Percentiles rank a stretch among this genome's conserved stretches.
Evolutionary conservation across 2,329 filamentous ascomycete species (phyloP).

Genomic region (Cordyceps cateniannulata): DNA sequence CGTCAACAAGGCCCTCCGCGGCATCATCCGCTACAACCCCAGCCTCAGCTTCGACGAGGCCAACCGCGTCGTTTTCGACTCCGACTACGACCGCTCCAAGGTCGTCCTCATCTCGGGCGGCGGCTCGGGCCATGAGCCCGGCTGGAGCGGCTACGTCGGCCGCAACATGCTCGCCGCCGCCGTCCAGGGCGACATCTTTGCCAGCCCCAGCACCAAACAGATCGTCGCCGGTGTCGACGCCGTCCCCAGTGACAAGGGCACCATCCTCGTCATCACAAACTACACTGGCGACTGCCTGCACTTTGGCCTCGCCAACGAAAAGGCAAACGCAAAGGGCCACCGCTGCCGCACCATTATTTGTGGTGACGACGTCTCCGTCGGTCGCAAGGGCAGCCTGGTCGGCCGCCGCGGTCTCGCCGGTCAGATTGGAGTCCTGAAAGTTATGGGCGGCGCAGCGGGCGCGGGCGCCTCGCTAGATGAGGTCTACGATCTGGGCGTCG

Average conservation of each 20-base stretch:
- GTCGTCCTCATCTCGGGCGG: slow-evolving; percentile 49
- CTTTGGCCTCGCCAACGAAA: slow-evolving; percentile 54
- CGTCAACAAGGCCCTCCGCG: slow-evolving; percentile 44
- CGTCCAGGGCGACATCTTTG: slow-evolving; percentile 57
- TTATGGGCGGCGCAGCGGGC: slow-evolving; percentile 45
- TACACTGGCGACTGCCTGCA: slow-evolving; percentile 60
- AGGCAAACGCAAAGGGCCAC: slow-evolving; percentile 47
- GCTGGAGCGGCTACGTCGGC: slow-evolving; percentile 59
- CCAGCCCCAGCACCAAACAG: slow-evolving; percentile 56
- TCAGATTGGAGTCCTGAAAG: slow-evolving; percentile 53
- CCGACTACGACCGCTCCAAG: slow-evolving; percentile 34
- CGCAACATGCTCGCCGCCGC: slow-evolving; percentile 54
- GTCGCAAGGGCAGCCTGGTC: slow-evolving; percentile 49
- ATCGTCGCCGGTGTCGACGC: slow-evolving; percentile 52
- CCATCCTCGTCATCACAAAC: slow-evolving; percentile 57
- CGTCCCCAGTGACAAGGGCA: slow-evolving; percentile 47
- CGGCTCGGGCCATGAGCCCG: slow-evolving; percentile 54
- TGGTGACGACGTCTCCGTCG: slow-evolving; percentile 60
- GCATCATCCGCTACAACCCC: slow-evolving; percentile 48
- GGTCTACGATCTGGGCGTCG: slow-evolving; percentile 43
- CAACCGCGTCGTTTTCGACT: slow-evolving; percentile 47
- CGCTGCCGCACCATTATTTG: slow-evolving; percentile 53
- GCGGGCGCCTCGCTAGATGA: slow-evolving; percentile 42
- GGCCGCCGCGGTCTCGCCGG: slow-evolving; percentile 56
- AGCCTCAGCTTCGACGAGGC: slow-evolving; percentile 41